Conservation (phyloP, 2,329 filamentous ascomycete species). For the Metarhizium anisopliae region DNA sequence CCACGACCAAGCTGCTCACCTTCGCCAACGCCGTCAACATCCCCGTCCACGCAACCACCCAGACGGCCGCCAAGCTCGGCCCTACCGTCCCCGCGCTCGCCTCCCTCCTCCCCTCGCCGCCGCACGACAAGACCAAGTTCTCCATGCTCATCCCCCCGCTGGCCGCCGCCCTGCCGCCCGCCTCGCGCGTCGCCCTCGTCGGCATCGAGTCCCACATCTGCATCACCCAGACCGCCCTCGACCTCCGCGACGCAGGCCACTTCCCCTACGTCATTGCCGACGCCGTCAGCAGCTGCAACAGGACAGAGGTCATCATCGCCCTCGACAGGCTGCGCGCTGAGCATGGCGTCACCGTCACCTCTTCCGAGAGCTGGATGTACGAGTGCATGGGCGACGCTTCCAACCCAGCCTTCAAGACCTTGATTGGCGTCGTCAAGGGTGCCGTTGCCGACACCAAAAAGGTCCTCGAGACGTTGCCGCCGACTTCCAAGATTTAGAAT, state of each 20-base stretch:
- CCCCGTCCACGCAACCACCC: constrained; percentile 79
- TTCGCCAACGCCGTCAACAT: constrained; percentile 58
- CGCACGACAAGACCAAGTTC: constrained; percentile 82
- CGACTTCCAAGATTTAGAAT: constrained; percentile 44
- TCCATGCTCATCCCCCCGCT: constrained; percentile 75
- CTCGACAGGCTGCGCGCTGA: constrained; percentile 65
- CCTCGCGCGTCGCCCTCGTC: constrained; percentile 62
- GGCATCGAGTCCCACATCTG: constrained; percentile 94
- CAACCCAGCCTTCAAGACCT: constrained; percentile 60
- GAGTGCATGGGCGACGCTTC: constrained; percentile 79
- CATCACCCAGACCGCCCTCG: constrained; percentile 83
- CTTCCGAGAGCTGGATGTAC: constrained; percentile 83
- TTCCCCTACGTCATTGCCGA: constrained; percentile 82
- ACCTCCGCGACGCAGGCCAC: constrained; percentile 67
- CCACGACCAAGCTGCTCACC: constrained; percentile 58
- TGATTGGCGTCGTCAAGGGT: constrained; percentile 74
- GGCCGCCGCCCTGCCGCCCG: constrained; percentile 24
- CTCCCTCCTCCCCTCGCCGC: constrained; percentile 39
- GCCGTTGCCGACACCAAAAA: constrained; percentile 60
- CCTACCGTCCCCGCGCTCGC: constrained; percentile 66
- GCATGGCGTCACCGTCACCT: constrained; percentile 66
- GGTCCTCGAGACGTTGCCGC: constrained; percentile 53
- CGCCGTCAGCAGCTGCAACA: constrained; percentile 80
- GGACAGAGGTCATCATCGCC: constrained; percentile 71
- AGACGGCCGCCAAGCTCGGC: constrained; percentile 71